These are phyloP conservation scores for Phycomyces nitens DNA, from an alignment of 192 early-diverging fungal species.

Conservation along the genomic window DNA sequence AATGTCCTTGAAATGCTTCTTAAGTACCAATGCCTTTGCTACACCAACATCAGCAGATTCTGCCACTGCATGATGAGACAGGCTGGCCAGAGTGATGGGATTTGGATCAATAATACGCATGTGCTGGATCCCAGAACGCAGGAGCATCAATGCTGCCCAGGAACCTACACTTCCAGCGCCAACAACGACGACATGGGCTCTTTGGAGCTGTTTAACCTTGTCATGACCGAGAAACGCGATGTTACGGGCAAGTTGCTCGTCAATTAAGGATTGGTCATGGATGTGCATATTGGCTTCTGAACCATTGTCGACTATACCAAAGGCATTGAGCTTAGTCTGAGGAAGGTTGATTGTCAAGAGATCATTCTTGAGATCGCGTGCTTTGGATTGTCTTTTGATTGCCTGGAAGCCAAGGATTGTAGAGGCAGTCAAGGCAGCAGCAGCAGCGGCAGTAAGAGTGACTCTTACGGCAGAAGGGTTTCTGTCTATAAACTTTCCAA, in stretches of 20 bases:
- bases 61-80: constrained; percentile 89
- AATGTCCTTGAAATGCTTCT: constrained; percentile 64
- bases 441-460: constrained; percentile 52
- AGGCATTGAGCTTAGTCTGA: neutral
- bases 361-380: constrained; percentile 52
- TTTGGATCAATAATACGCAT: constrained; percentile 93
- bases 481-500: neutral
- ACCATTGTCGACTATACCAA: neutral
- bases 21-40: constrained; percentile 72
- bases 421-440: constrained; percentile 58
- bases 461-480: constrained; percentile 26
- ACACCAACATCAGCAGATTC: constrained; percentile 77
- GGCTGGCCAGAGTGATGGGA: constrained; percentile 74
- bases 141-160: constrained; percentile 85
- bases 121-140: constrained; percentile 81
- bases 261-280: constrained; percentile 68
- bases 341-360: constrained; percentile 26
- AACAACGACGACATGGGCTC: constrained; percentile 85
- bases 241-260: constrained; percentile 87
- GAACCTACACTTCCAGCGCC: constrained; percentile 91
- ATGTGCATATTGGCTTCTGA: neutral
- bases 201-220: constrained; percentile 66
- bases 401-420: constrained; percentile 50
- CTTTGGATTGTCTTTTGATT: constrained; percentile 40
- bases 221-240: constrained; percentile 88